Evolutionary conservation across 306 rosid genomes (phyloP).

Genomic region (Fragaria iinumae): DNA sequence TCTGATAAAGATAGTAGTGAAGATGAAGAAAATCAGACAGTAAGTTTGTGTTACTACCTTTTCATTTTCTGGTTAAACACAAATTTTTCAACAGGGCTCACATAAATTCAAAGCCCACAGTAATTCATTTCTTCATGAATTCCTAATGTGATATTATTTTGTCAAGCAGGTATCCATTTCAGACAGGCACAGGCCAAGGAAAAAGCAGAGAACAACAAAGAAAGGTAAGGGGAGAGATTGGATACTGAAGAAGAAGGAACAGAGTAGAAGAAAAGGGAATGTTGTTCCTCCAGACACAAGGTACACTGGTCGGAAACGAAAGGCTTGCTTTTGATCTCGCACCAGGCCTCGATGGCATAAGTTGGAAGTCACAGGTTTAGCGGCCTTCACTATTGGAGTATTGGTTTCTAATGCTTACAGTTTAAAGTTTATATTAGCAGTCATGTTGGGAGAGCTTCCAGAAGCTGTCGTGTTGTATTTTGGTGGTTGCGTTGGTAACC

Average conservation of each 20-base stretch:
- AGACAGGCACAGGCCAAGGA: conserved; percentile 76
- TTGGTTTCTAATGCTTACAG: conserved; percentile 5
- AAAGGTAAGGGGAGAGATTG: conserved; percentile 74
- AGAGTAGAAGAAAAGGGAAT: conserved; percentile 85
- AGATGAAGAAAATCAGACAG: conserved; percentile 72
- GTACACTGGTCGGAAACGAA: conserved; percentile 85
- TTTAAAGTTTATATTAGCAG: not conserved
- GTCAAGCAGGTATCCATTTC: conserved; percentile 56
- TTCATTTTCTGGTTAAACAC: not conserved
- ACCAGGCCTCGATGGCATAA: not conserved
- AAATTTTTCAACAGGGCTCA: not conserved
- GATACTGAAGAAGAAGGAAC: conserved; percentile 85
- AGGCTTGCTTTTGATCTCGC: conserved; percentile 60
- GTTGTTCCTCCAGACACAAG: conserved; percentile 67
- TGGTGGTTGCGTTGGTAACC: not conserved
- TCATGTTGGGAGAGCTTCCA: not conserved
- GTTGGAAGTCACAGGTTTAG: not conserved
- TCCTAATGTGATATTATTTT: not conserved
- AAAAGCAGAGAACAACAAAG: conserved; percentile 59
- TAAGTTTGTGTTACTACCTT: conserved; percentile 27
- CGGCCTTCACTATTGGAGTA: not conserved
- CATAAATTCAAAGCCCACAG: not conserved
- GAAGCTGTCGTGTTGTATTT: not conserved
- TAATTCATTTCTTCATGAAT: not conserved
- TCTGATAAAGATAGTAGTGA: conserved; percentile 52